Base-by-base conservation (phyloP, 495 filamentous ascomycete genomes). In the Margaritispora aquatica region DNA sequence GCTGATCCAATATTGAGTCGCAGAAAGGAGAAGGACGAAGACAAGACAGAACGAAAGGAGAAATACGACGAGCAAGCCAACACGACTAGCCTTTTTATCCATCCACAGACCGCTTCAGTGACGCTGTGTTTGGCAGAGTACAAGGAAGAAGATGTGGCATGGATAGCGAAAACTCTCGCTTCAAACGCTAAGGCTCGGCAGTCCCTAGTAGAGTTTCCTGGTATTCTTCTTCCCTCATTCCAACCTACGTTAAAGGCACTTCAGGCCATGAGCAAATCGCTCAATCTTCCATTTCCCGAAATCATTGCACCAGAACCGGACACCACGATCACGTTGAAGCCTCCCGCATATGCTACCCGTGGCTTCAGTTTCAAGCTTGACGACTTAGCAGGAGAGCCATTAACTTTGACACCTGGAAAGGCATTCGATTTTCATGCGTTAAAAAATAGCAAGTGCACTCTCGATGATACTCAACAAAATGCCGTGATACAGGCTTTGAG, bases 131-230 rank as follows among this genome's bases (percentile, higher is more conserved):
- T 59, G 34, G 66, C 64, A 8, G 64, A 72, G 36, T 58, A 65
- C 58, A 55, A 64, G 44, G 41, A 60, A 27, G 59, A 69, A 62
- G 66, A 69, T 61, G 51, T 60, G 26, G 62, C 51, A 58, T 69
- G 68, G 63, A 69, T 64, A 54, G 46, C 46, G 55, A n/a, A n/a
- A n/a, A n/a, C 51, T 60, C 59, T 60, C 17, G 60, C 44, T 49
- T 21, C 41, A 44, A 0, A 55, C 53, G 51, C 59, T 46, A 62
- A 60, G 58, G 57, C 61, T 26, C 69, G 62, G 29, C 66, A 61
- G 61, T 76, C 71, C 11, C 74, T 90, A 9, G 77, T 89, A 0
- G 88, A 91, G 59, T 90, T 91, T 55, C 87, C 87, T 0, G 83
- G 82, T 9, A 72, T 92, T 2, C 72, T 92, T 1, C 75, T 89